A percentile compares a stretch with the other conserved stretches of the same genome.
Conservation (phyloP, 2,329 filamentous ascomycete species). For the Botryotinia globosa region DNA sequence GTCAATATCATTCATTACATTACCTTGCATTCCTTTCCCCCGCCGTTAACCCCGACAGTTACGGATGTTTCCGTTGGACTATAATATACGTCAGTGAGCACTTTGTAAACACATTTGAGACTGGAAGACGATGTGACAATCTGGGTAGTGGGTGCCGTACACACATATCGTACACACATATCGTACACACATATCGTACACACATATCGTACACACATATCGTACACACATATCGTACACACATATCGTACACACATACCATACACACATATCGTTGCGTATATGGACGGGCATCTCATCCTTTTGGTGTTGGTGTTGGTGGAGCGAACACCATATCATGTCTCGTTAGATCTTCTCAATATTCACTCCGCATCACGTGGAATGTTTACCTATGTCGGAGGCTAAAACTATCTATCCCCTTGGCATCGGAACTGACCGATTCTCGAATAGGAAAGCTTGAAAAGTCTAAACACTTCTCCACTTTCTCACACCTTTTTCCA, state of each 20-base stretch:
- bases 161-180: neutral
- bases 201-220: neutral
- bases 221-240: neutral
- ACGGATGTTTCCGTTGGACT: neutral
- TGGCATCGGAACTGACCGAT: neutral
- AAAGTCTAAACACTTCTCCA: neutral
- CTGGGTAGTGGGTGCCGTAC: neutral
- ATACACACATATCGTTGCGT: neutral
- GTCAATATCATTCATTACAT: neutral
- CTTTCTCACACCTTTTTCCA: slow-evolving; percentile 1
- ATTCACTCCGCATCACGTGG: neutral
- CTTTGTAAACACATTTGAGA: neutral
- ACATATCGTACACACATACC: neutral
- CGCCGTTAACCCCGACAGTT: neutral
- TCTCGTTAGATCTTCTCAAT: neutral
- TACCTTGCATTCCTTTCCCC: neutral
- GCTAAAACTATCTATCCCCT: neutral
- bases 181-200: neutral
- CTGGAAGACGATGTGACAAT: neutral
- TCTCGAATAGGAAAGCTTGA: slow-evolving; percentile 1
- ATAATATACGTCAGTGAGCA: neutral
- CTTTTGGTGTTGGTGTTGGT: neutral
- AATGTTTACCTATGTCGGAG: neutral
- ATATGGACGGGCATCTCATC: neutral
- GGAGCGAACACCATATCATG: too few species aligned